These are phyloP conservation scores for Eremothecium gossypii DNA, from an alignment of 1,139 yeast species.

Conservation along the genomic window DNA sequence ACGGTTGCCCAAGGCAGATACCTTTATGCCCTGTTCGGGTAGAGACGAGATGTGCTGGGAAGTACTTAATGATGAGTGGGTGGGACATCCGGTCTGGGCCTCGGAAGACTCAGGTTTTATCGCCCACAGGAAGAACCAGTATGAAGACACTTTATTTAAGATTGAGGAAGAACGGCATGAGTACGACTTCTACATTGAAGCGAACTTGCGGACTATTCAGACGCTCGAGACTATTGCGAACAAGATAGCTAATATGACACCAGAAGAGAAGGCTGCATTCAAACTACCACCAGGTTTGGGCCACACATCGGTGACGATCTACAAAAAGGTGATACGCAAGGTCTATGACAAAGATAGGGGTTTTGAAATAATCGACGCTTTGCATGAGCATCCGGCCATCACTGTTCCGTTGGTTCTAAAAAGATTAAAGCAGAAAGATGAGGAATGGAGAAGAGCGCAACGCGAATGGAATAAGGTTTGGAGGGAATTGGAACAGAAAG, in stretches of 20 bases:
- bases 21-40: constrained; percentile 96
- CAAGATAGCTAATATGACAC: constrained; percentile 85
- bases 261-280: constrained; percentile 78
- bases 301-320: constrained; percentile 80
- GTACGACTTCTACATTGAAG: constrained; percentile 91
- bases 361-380: constrained; percentile 88
- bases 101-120: constrained; percentile 97
- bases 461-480: constrained; percentile 99
- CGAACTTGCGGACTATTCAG: constrained; percentile 89
- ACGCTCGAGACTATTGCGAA: constrained; percentile 92
- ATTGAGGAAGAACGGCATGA: constrained; percentile 97
- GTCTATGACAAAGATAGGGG: constrained; percentile 93
- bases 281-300: constrained; percentile 91
- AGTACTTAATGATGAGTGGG: constrained; percentile 97
- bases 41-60: constrained; percentile 99
- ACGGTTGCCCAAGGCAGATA: constrained; percentile 85
- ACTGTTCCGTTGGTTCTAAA: constrained; percentile 91
- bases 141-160: constrained; percentile 88
- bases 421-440: constrained; percentile 93
- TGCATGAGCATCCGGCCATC: constrained; percentile 89
- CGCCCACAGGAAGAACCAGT: constrained; percentile 95
- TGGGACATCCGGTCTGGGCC: constrained; percentile 99
- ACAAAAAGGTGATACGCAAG: constrained; percentile 85
- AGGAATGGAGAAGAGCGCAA: constrained; percentile 97
- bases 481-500: constrained; percentile 97